Evolutionary conservation across 306 rosid genomes (phyloP), one percentile per base, ranked within the genome.

Genomic region (Gynostemma pentaphyllum): DNA sequence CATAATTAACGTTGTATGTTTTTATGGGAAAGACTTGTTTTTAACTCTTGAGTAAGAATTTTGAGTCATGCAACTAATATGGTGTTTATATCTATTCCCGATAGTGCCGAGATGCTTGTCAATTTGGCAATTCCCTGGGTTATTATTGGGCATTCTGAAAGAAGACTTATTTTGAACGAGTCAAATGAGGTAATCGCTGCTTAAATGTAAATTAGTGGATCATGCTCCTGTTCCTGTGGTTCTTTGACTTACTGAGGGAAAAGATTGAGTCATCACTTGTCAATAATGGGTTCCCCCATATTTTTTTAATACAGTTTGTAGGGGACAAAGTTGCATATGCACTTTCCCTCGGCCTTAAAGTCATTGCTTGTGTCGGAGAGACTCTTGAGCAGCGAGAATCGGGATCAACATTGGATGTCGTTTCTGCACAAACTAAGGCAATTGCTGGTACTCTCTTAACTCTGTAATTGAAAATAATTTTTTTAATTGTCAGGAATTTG

Each of bases 281-380:
- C 3, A 14, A 26, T 27, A 52, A 10, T 50, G 14, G 4, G 48
- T 1, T 29, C 32, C 32, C 48, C 41, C 28, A 51, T 66, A 47
- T 65, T 75, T n/a, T 34, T 14, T 67, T 2, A 19, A 32, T 64
- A 49, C 90, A 90, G 95, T 83, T 90, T 81, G 90, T 87, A 45
- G 87, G 74, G 30, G 90, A 90, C 19, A 90, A 90, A 72, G 97
- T 90, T 74, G 88, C 88, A 24, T 87, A 87, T 78, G 95, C 97
- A 50, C 83, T 87, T 73, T 71, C 85, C 40, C 85, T 67, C 75
- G 95, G 95, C 42, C 66, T 85, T 65, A 90, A 90, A 72, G 94
- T 87, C 66, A 85, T 90, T 67, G 97, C 97, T 45, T 90, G 94
- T 80, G 84, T 90, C 29, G 97, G 97, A 22, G 97, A 90, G 85